Evolutionary conservation across 2,329 filamentous ascomycete genomes (phyloP), one percentile per base, ranked within the genome.

Genomic region (Fusarium lyarnte): DNA sequence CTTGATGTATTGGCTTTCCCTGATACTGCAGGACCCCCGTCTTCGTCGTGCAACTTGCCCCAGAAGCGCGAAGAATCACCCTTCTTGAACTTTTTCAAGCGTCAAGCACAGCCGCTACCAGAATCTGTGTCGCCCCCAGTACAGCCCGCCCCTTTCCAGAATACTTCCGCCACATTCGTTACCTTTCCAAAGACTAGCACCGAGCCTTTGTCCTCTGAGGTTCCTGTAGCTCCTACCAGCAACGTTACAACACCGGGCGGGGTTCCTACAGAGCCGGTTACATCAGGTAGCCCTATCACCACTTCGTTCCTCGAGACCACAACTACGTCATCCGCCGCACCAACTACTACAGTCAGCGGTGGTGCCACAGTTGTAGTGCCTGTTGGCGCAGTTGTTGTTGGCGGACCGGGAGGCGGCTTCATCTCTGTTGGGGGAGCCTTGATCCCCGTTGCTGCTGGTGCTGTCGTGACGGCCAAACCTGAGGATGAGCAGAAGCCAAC

Each of bases 311-410:
- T 9, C 19, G 33, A 27, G 1, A 38, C 49, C 13, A n/a, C 49
- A 1, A n/a, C 33, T 33, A 38, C 49, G 23, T 52, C 49, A 27
- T 38, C 49, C 6, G 49, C 23, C n/a, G 49, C 33, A 27, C 49
- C 49, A 17, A 52, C 23, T 1, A 27, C 5, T 1, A 38, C 49
- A 1, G 33, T 52, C 49, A 38, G 49, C 2, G 33, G 23, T 17
- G 49, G 49, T 38, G 49, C 49, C 7, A 52, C 23, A 9, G 49
- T 52, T 0, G 33, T 27, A 16, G 23, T 52, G n/a, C 23, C 49
- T 13, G 49, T 27, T 1, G 49, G 49, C 2, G 33, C 33, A 1
- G 19, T 52, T 0, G 13, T n/a, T 2, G 0, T 27, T 0, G 49
- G 23, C 0, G 49, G 49, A 0, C 49, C 49, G 1, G 49, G 33